phyloP scores from a whole-genome alignment of 2,329 filamentous ascomycete species.

The Fusarium scirpi region DNA sequence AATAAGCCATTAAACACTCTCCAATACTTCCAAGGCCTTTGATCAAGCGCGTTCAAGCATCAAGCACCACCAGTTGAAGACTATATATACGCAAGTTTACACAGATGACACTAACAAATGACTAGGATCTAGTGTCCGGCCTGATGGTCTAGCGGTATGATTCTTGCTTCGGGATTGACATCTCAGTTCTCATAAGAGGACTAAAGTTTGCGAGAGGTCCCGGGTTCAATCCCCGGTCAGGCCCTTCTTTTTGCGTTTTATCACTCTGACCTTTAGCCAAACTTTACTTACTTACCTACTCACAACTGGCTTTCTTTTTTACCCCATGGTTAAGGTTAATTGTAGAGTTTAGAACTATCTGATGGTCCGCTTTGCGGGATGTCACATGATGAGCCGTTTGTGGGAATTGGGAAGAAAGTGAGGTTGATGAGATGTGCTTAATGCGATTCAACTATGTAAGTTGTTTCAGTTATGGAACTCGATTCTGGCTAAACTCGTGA shows the following conservation, averaged over 20 bases:
- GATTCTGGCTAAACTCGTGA: too few species aligned
- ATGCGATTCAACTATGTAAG: too few species aligned
- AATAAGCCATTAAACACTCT: not conserved
- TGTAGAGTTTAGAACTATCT: too few species aligned
- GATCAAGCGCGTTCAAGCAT: accelerated
- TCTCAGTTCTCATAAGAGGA: slow-evolving; percentile 18
- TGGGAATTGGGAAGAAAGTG: not conserved
- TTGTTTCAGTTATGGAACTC: not conserved
- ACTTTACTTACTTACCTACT: not conserved
- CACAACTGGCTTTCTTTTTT: not conserved
- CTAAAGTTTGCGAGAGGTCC: slow-evolving; percentile 57
- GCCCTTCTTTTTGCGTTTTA: slow-evolving; percentile 43
- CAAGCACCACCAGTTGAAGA: accelerated
- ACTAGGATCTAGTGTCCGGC: slow-evolving; percentile 33
- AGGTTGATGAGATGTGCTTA: too few species aligned
- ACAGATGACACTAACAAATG: not conserved
- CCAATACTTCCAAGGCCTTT: accelerated
- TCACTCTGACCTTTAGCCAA: accelerated
- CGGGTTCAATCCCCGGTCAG: slow-evolving; percentile 61
- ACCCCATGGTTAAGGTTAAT: not conserved
- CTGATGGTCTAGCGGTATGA: slow-evolving; percentile 39
- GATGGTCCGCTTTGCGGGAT: not conserved
- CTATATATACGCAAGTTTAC: accelerated
- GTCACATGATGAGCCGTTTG: not conserved
- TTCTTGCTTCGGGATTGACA: slow-evolving; percentile 37